Base-by-base conservation (phyloP, 1,139 yeast genomes). In the Suzukiozyma palmioleophila region DNA sequence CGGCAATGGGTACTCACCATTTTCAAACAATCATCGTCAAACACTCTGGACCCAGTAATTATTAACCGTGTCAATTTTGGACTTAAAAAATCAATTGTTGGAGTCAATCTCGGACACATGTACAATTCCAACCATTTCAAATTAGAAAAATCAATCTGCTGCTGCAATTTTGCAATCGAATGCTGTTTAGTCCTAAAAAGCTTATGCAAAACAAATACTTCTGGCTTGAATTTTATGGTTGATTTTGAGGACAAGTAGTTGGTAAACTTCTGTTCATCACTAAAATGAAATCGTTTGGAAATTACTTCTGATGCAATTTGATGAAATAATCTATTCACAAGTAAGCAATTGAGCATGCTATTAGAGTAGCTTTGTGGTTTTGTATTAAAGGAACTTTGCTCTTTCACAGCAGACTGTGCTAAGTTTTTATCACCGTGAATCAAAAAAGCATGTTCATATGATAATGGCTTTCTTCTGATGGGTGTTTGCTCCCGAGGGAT, bases 71-170 rank as follows among this genome's bases (percentile, higher is more conserved):
- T 72, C 42, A 89, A 60, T n/a, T 59, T 57, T 10, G 57, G 49
- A 5, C 62, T 59, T 67, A 66, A 52, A 70, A 73, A 55, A 65
- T 73, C 44, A 4, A 62, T 49, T 0, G 77, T 71, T 1, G 96
- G 96, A 3, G 73, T 53, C 27, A 86, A 57, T 39, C 71, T 70
- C 3, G 96, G 94, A 56, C 96, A 89, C 57, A 90, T 84, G 60
- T 84, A 88, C 48, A 89, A 69, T 57, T 89, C 96, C 32, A 90
- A 66, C 81, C 84, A 77, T 44, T 70, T 66, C 36, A 89, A 58
- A 29, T 71, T 64, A 5, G 72, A 66, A 32, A 77, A 77, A 31
- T 66, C 60, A 12, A 81, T 55, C 9, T 43, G 42, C 14, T 44
- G 27, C 2, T 50, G 47, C 7, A 62, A 37, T 8, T 42, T 29